Base-by-base conservation (phyloP, 1,284 basidiomycete genomes). In the Phellinidium pouzarii region DNA sequence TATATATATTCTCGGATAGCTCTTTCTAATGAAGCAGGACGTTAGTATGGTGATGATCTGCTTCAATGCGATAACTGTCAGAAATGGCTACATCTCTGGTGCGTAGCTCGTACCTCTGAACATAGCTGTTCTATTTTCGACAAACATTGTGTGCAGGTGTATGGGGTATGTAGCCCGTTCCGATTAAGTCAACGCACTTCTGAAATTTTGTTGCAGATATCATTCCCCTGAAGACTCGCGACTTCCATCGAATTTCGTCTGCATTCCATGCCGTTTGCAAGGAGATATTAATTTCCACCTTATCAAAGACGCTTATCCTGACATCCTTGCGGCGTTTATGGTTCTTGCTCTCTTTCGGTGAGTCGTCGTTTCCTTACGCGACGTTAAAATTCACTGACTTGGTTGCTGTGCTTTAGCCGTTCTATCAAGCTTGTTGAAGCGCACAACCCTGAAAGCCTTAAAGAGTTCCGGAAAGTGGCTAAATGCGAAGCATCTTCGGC, bases 51-150 rank as follows among this genome's bases (percentile, higher is more conserved):
- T n/a, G 77, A 76, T 55, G 71, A 75, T 40, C 63, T 59, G 31
- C 75, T 78, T 55, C 71, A 77, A 54, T 89, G 87, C 60, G 85
- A 88, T 55, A 79, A 78, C 4, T 89, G 87, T 63, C 71, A 70
- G 14, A 74, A 70, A 51, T 88, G 87, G 86, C 84, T 77, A 62
- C 87, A 90, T 65, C 60, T 80, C 44, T 90, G 87, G 86, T 87
- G 55, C 53, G 76, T 65, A 51, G 8, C 12, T 22, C 47, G 41
- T 19, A 7, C 14, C 44, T 20, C 20, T 26, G 48, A 23, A 7
- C 26, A 19, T 19, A 29, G 23, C 43, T 0, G 29, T 41, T 31
- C n/a, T 45, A 29, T 41, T 44, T n/a, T 8, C 34, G 20, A 48
- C 48, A 43, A 52, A 11, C 17, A 12, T 4, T 8, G 3, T 29